phyloP scores from a whole-genome alignment of 1,284 basidiomycete species.

The Leccinum pallidistipes region DNA sequence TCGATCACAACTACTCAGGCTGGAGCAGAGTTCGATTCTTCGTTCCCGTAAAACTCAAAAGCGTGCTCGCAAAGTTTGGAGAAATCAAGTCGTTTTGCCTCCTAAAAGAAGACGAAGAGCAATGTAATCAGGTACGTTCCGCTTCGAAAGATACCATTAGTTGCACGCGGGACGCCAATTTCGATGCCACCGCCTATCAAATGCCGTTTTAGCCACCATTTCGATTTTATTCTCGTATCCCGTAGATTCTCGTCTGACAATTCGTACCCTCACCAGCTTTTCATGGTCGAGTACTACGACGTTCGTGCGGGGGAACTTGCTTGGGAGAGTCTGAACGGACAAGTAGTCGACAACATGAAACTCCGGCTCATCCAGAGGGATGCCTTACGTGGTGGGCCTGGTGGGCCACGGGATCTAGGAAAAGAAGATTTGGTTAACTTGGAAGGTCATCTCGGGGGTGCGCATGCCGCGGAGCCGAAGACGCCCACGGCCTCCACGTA shows the following conservation, averaged over 20 bases:
- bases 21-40: constrained; percentile 26
- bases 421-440: constrained; percentile 31
- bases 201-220: constrained; percentile 7
- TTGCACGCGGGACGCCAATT: constrained; percentile 3
- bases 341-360: constrained; percentile 45
- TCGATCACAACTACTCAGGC: constrained; percentile 21
- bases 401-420: constrained; percentile 26
- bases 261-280: constrained; percentile 37
- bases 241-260: constrained; percentile 20
- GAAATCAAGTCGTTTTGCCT: constrained; percentile 34
- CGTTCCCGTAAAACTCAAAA: constrained; percentile 35
- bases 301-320: constrained; percentile 51
- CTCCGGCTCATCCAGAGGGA: constrained; percentile 31
- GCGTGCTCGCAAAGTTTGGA: constrained; percentile 32
- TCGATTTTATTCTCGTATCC: constrained; percentile 2
- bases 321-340: constrained; percentile 42
- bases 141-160: not conserved
- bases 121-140: constrained; percentile 31
- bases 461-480: constrained; percentile 38
- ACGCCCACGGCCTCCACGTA: constrained; percentile 38
- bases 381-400: constrained; percentile 20
- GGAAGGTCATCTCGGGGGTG: constrained; percentile 35
- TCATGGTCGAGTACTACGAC: constrained; percentile 65
- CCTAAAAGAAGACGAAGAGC: constrained; percentile 31
- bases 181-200: constrained; percentile 3